Conservation (phyloP, 192 early-diverging fungal genomes). For the Dispira simplex region DNA sequence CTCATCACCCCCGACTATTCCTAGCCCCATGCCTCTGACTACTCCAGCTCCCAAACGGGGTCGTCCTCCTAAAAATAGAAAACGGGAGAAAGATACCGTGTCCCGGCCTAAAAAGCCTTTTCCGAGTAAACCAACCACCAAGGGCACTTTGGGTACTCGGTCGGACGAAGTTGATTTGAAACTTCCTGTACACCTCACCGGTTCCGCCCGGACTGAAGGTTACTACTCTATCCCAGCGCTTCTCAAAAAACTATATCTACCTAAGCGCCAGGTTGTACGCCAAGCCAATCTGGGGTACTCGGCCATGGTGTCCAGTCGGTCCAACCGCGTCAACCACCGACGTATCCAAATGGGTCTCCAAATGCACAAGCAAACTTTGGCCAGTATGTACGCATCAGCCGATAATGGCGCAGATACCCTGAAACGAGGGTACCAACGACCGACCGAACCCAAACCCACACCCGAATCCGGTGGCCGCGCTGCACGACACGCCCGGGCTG, state of each 20-base stretch:
- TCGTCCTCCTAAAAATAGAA: background rate
- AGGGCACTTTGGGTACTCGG: background rate
- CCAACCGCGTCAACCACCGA: slow-evolving; percentile 50
- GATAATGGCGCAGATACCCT: background rate
- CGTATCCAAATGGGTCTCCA: slow-evolving; percentile 38
- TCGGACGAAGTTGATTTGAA: background rate
- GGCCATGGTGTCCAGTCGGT: slow-evolving; percentile 37
- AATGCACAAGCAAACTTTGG: slow-evolving; percentile 24
- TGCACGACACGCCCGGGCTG: slow-evolving; percentile 13
- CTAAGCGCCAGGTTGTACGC: slow-evolving; percentile 16
- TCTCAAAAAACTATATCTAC: slow-evolving; percentile 49
- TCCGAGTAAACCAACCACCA: background rate
- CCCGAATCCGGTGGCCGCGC: slow-evolving; percentile 9
- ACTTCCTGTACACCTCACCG: slow-evolving; percentile 38
- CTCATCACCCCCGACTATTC: slow-evolving; percentile 19
- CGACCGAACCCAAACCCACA: background rate
- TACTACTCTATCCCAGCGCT: slow-evolving; percentile 49
- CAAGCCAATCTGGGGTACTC: slow-evolving; percentile 13
- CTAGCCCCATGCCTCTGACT: slow-evolving; percentile 3
- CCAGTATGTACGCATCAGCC: background rate
- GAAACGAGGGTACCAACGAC: background rate
- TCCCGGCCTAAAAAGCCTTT: slow-evolving; percentile 3
- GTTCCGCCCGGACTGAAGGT: slow-evolving; percentile 72
- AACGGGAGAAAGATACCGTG: background rate
- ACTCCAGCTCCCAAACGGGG: background rate